Base-by-base conservation (phyloP, 2,329 filamentous ascomycete species). In the Ceratocystis harringtonii region DNA sequence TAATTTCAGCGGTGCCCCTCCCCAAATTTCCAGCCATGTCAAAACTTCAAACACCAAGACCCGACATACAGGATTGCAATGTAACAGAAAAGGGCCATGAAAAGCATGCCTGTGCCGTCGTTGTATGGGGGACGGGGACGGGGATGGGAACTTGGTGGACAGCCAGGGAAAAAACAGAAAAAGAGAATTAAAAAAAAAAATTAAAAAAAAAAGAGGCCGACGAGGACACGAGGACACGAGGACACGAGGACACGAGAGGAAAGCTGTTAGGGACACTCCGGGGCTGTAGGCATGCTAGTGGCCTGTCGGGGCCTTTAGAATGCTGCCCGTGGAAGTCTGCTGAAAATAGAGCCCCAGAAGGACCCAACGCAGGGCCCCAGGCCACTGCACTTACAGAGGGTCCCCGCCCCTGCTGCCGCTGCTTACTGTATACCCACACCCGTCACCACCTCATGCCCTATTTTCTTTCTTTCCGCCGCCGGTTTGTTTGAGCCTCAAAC, bases 1-100 rank as follows among this genome's bases (percentile, higher is more conserved):
- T 15, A 28, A 7, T n/a, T 17, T 30, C 36, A 41, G 52, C 52
- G 52, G 52, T 28, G 22, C 22, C 50, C 22, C 28, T 57, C n/a
- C 28, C 55, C 55, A n/a, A 58, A 58, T 58, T 58, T 58, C 55
- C 55, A 58, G 55, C 36, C 10, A 58, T 58, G 28, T 58, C 55
- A 36, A 41, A 50, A 58, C 55, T 58, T 58, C 55, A 58, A 58
- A 58, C 55, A 58, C 28, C 55, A 58, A 36, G 8, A 36, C 55
- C 50, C 22, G 48, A n/a, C 55, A 58, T n/a, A n/a, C 55, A 58
- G 55, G 55, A 58, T 58, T 58, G 55, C 28, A 32, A 58, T 58
- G 55, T 36, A 58, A 58, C 55, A 58, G 55, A 30, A 58, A 32
- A 22, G 22, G 45, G 22, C 45, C 36, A 41, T 41, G 10, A 41